A percentile compares a stretch with the other conserved stretches of the same genome.
Conservation (phyloP, 2,329 filamentous ascomycete species). For the Sporothrix sp. region DNA sequence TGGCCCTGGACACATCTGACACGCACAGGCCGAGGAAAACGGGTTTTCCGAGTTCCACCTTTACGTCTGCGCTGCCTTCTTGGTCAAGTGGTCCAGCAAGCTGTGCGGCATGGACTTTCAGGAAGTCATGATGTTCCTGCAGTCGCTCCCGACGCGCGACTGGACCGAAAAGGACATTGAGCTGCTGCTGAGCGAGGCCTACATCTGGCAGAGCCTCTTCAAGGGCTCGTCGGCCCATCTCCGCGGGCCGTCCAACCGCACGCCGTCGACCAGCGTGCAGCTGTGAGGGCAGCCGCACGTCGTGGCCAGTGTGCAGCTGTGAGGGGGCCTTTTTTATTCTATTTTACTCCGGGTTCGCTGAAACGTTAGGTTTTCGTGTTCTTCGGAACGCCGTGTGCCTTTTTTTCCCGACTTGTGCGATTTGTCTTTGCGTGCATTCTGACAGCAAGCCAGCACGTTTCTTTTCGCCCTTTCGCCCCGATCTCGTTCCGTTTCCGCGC, state of each 20-base stretch:
- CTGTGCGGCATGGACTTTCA: slow-evolving; percentile 96
- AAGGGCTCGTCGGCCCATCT: slow-evolving; percentile 90
- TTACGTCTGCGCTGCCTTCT: slow-evolving; percentile 94
- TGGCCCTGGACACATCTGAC: too few relatives aligned
- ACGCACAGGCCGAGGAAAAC: slow-evolving; percentile 81
- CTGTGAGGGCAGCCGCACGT: slow-evolving; percentile 16
- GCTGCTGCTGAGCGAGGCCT: slow-evolving; percentile 87
- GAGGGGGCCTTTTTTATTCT: not conserved
- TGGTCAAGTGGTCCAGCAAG: slow-evolving; percentile 97
- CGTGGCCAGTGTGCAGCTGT: not conserved
- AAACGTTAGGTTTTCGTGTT: too few relatives aligned
- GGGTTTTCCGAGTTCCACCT: slow-evolving; percentile 97
- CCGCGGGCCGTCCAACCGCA: slow-evolving; percentile 35
- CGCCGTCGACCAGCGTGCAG: slow-evolving; percentile 33
- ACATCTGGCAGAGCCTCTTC: slow-evolving; percentile 97
- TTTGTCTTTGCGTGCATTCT: too few relatives aligned
- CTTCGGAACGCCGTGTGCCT: too few relatives aligned
- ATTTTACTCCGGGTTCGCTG: too few relatives aligned
- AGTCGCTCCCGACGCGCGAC: slow-evolving; percentile 79
- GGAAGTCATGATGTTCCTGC: slow-evolving; percentile 98
- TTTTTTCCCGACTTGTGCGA: not conserved
- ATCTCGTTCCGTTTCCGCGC: too few relatives aligned
- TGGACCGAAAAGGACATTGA: slow-evolving; percentile 99
- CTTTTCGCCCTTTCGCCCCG: not conserved
- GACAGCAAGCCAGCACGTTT: not conserved